Base-by-base conservation (phyloP, 108 stramenopile genomes). In the Conticribra guillardii region DNA sequence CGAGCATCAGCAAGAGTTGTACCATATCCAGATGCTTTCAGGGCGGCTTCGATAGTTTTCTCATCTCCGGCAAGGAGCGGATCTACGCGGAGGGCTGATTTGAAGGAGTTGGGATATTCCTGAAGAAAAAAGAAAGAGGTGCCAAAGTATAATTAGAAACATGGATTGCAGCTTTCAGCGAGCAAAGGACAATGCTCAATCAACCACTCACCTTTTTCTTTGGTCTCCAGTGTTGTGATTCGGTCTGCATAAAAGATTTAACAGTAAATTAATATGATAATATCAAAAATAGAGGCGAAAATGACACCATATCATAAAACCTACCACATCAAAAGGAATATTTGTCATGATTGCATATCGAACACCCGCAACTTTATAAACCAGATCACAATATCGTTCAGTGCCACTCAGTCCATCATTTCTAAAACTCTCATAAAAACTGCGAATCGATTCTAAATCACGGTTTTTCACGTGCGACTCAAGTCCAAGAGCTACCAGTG, bases 291-390 rank as follows among this genome's bases (percentile, higher is more conserved):
- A 21, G 50, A n/a, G 5, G n/a, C n/a, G n/a, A n/a, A n/a, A n/a
- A n/a, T 15, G 28, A 19, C 9, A 48, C 2, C 48, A 30, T 7
- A 63, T 0, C 19, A 29, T 28, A 29, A 3, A 4, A 50, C 71
- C 33, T 30, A 62, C 65, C 30, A 79, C 49, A 46, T 92, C 93
- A 61, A 97, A 97, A 18, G 96, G 96, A 73, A 97, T 90, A 74
- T 97, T 97, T 1, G 96, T 97, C 94, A 96, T 96, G 33, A 97
- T 81, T 11, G 90, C 89, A 73, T 96, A 93, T 29, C 67, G 69
- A 8, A 97, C 76, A 18, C 93, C 88, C 3, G 92, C 82, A 18
- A 64, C 70, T 5, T 24, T 28, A 67, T 88, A 93, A 19, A 90
- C 82, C 29, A 49, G 0, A 54, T 89, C 73, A 31, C 60, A 66